These are phyloP conservation scores for Mucor velutinosus DNA, from an alignment of 371 early-diverging fungal species.

Conservation along the genomic window DNA sequence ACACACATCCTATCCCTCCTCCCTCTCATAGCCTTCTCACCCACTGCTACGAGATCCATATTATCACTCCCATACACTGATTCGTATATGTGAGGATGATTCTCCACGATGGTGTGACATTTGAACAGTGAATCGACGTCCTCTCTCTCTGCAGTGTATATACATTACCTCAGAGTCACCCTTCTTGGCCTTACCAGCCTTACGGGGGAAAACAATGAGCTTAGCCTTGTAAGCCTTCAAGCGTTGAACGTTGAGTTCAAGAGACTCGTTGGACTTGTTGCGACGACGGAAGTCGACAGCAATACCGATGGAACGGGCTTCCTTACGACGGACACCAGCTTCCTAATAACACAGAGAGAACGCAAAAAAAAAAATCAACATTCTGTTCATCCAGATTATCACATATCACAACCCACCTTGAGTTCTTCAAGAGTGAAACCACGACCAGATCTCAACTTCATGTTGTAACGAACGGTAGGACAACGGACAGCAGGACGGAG, in stretches of 20 bases:
- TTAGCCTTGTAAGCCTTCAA: constrained; percentile 96
- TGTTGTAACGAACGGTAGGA: constrained; percentile 99
- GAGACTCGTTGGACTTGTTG: constrained; percentile 96
- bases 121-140: neutral
- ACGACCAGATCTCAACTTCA: constrained; percentile 96
- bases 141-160: neutral
- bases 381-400: neutral
- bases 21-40: too few relatives aligned
- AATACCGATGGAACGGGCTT: constrained; percentile 97
- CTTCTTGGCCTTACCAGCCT: constrained; percentile 86
- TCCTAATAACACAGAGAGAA: constrained; percentile 47
- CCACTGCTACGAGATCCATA: neutral
- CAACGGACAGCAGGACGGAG: constrained; percentile 98
- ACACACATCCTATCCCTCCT: neutral
- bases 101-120: neutral
- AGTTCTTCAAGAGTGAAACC: constrained; percentile 99
- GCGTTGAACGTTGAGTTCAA: constrained; percentile 95
- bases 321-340: constrained; percentile 94
- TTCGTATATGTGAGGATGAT: neutral
- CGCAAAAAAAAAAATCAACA: neutral
- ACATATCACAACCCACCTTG: constrained; percentile 55
- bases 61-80: neutral
- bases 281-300: constrained; percentile 98
- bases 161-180: constrained; percentile 60
- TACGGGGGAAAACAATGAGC: constrained; percentile 94